Evolutionary conservation across 2,329 filamentous ascomycete genomes (phyloP).

Genomic region (Verticillium nubilum): DNA sequence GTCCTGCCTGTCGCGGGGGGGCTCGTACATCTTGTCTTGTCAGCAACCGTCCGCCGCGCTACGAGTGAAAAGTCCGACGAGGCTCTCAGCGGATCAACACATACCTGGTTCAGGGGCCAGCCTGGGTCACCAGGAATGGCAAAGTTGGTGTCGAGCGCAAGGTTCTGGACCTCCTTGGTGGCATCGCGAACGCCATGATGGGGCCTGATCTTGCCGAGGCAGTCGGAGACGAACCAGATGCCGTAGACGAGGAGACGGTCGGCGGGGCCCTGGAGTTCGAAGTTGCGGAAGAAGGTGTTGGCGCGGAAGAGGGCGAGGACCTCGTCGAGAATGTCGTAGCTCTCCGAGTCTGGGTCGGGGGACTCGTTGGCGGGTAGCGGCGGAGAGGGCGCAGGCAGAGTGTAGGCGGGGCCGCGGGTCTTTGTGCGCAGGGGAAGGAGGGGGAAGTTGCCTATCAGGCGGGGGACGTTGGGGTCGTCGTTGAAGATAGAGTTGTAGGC

Average conservation of each 20-base stretch:
- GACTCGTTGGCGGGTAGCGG: conserved; percentile 55
- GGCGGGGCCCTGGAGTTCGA: conserved; percentile 94
- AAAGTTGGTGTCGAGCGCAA: conserved; percentile 89
- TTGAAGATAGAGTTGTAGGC: conserved; percentile 98
- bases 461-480: conserved; percentile 63
- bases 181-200: conserved; percentile 55
- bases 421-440: conserved; percentile 91
- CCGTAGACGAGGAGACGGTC: conserved; percentile 95
- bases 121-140: conserved; percentile 88
- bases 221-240: conserved; percentile 91
- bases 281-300: conserved; percentile 99
- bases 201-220: conserved; percentile 80
- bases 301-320: conserved; percentile 88
- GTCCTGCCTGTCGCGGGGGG: conserved; percentile 79
- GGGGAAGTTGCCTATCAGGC: conserved; percentile 80
- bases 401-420: conserved; percentile 90
- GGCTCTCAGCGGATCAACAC: conserved; percentile 10
- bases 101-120: conserved; percentile 85
- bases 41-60: conserved; percentile 1
- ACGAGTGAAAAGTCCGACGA: no score
- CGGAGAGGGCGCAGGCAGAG: conserved; percentile 58
- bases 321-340: conserved; percentile 95
- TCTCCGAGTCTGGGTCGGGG: conserved; percentile 80
- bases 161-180: conserved; percentile 76
- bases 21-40: conserved; percentile 68